Evolutionary conservation across 208 protist species (phyloP), one percentile per base, ranked within the genome.

Genomic region (Phytomonas serpens): DNA sequence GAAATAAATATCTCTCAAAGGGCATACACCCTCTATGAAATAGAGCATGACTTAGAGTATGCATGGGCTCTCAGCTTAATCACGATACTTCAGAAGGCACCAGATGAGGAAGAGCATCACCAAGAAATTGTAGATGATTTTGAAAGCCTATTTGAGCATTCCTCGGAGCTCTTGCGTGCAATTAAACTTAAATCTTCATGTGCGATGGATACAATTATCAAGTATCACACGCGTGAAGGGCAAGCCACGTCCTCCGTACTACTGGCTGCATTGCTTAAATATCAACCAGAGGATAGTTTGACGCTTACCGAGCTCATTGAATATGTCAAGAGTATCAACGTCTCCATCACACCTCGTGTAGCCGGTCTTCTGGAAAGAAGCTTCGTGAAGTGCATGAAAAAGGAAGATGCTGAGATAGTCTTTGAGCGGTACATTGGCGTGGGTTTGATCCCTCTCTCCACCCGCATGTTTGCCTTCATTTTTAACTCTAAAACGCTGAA

Each of bases 391-490:
- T 89, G 87, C 67, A 95, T 93, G 87, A 93, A 93, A 77, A 78
- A 74, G 7, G 73, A 86, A 51, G 81, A 78, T 51, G 82, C 81
- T 11, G 87, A 85, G 42, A 70, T 83, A 11, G 87, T 93, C 16
- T 90, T 95, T 66, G 33, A 72, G 30, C 71, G 79, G 23, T 83
- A 92, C 76, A 75, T 70, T 11, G 75, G 67, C n/a, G 82, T 78
- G 32, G 87, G 91, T 7, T 70, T 96, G 42, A 69, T 80, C 14
- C 91, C 91, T 5, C 70, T 93, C 65, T 85, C 83, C 19, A 88
- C 79, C 9, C 79, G 86, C 0, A 87, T 87, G n/a, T 96, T 94
- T 76, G 88, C 85, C 38, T 87, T 96, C 78, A 69, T 96, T 27
- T 94, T 96, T 80, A 96, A 89, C 73, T 82, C 76, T 38, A 69